A percentile compares a stretch with the other conserved stretches of the same genome.
phyloP scores from a whole-genome alignment of 1,284 basidiomycete species.

The Tilletiaria anomala region DNA sequence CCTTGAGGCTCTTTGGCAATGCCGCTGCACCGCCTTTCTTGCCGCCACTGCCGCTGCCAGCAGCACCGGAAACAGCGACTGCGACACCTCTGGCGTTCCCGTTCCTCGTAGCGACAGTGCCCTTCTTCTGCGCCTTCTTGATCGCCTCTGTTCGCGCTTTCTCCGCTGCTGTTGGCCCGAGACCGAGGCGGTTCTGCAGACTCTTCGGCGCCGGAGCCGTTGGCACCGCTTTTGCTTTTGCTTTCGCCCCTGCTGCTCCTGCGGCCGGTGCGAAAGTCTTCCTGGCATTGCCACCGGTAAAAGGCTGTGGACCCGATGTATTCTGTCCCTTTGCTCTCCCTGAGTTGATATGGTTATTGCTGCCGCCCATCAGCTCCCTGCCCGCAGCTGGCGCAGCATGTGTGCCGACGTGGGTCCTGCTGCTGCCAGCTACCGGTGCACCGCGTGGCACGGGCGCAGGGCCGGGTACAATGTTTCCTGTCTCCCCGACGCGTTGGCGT shows the following conservation, averaged over 20 bases:
- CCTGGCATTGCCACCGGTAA: not conserved
- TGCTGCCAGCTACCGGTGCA: not conserved
- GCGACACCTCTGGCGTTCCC: too few relatives aligned
- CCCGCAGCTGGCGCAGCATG: not conserved
- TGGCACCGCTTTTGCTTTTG: too few relatives aligned
- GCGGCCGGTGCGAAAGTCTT: too few relatives aligned
- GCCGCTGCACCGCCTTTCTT: not conserved
- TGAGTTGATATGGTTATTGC: not conserved
- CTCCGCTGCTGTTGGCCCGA: not conserved
- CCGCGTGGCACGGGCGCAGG: not conserved
- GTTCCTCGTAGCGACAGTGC: too few relatives aligned
- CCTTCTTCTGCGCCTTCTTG: not conserved
- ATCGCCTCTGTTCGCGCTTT: not conserved
- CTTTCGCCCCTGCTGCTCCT: too few relatives aligned
- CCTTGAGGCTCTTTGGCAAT: conserved; percentile 1
- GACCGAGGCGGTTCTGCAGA: not conserved
- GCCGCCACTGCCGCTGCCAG: not conserved
- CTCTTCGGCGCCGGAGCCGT: not conserved
- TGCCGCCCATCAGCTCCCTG: not conserved
- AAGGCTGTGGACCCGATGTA: too few relatives aligned
- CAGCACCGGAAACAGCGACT: not conserved
- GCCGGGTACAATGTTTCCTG: not conserved
- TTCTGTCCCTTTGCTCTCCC: not conserved
- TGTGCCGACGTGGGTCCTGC: not conserved
- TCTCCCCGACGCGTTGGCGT: not conserved